Conservation (phyloP, 345 rosid genomes). For the Eucalyptus erythrocorys region DNA sequence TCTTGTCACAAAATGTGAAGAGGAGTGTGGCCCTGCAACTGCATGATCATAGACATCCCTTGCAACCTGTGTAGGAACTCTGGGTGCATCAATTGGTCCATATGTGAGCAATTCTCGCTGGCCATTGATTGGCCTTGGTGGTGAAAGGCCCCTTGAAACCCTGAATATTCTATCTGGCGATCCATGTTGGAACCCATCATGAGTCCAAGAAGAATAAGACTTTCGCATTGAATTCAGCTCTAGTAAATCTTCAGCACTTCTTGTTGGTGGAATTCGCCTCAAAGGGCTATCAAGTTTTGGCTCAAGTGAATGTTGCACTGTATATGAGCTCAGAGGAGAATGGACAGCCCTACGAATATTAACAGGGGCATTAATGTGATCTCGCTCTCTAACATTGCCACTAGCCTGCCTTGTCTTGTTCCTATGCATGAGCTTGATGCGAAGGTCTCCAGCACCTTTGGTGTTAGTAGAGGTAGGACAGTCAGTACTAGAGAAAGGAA, state of each 20-base stretch:
- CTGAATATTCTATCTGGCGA: constrained; percentile 8
- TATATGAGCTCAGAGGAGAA: not conserved
- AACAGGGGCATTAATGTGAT: not conserved
- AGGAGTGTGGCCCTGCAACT: not conserved
- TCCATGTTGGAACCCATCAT: constrained; percentile 2
- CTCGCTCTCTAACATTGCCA: not conserved
- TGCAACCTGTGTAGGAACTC: not conserved
- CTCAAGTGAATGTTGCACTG: not conserved
- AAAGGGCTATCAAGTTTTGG: not conserved
- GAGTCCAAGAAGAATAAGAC: constrained; percentile 4
- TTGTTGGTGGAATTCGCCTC: not conserved
- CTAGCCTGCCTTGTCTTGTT: constrained; percentile 2
- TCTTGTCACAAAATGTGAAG: not conserved
- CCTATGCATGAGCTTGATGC: constrained; percentile 12
- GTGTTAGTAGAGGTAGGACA: not conserved
- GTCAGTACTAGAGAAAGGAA: not conserved
- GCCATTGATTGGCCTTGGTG: constrained; percentile 5
- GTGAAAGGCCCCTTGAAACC: not conserved
- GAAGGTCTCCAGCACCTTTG: constrained; percentile 15
- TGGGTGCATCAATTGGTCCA: not conserved
- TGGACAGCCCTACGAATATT: not conserved
- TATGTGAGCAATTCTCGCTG: not conserved
- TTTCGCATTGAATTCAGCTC: not conserved
- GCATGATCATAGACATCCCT: not conserved
- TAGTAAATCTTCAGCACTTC: not conserved